Conservation (phyloP, 2,329 filamentous ascomycete genomes). For the Sclerotinia sclerotiorum region DNA sequence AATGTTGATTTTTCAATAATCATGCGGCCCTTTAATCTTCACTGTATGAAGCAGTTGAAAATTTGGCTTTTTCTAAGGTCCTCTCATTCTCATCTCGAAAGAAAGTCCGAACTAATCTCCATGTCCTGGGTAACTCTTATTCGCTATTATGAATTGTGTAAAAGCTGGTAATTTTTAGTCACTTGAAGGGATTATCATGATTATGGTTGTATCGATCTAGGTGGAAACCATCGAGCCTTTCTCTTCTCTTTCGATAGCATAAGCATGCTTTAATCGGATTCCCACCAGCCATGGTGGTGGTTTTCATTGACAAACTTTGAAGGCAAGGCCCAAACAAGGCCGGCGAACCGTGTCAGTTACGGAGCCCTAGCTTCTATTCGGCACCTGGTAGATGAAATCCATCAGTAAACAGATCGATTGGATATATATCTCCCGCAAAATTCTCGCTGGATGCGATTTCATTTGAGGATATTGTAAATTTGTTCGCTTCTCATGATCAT, state of each 20-base stretch:
- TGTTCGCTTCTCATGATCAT: background rate
- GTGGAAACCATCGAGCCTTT: constrained; percentile 26
- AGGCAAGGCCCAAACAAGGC: background rate
- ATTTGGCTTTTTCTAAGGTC: constrained; percentile 51
- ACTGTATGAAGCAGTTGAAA: no score
- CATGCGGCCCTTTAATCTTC: no score
- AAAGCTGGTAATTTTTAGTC: constrained; percentile 53
- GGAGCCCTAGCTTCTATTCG: background rate
- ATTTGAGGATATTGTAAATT: background rate
- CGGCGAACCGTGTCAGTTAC: background rate
- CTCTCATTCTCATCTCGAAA: constrained; percentile 57
- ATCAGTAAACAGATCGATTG: background rate
- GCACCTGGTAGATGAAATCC: background rate
- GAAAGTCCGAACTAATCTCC: constrained; percentile 56
- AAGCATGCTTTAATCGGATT: constrained; percentile 27
- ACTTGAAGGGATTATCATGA: constrained; percentile 41
- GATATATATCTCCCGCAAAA: background rate
- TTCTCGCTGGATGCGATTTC: background rate
- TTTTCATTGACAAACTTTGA: background rate
- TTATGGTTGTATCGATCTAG: background rate
- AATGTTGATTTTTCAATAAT: background rate
- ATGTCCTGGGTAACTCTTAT: constrained; percentile 53
- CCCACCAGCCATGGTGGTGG: constrained; percentile 32
- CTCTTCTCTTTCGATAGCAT: constrained; percentile 31
- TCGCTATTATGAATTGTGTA: constrained; percentile 54